Evolutionary conservation across 352 stramenopile species (phyloP), one percentile per base, ranked within the genome.

Genomic region (Pythium aquatile): DNA sequence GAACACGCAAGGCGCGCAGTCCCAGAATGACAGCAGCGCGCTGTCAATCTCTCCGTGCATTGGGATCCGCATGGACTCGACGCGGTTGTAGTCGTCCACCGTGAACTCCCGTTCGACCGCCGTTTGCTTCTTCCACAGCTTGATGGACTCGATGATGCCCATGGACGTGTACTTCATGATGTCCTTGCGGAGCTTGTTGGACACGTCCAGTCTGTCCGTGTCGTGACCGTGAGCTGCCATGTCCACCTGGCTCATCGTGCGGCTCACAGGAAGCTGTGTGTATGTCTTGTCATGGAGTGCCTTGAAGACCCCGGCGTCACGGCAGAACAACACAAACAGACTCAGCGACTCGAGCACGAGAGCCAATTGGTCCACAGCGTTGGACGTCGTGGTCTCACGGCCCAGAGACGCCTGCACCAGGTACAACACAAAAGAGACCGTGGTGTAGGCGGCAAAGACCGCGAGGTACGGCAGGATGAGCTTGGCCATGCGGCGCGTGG

Each of bases 81-180:
- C 74, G 40, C 72, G 66, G 49, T 77, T 87, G 69, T 93, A 94
- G 74, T 93, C 83, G 29, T 82, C 71, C 54, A 86, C 87, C n/a
- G 52, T 54, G 46, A 83, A 76, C 35, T 84, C 76, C 20, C 20
- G 20, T 24, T 24, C 20, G 20, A 24, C 20, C 20, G 20, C 0
- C 20, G 20, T 24, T 24, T 35, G 62, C 10, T 73, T 40, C 20
- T 87, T 77, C 17, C 77, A 76, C 57, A 82, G 73, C 39, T 83
- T 73, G 59, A 87, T 90, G 3, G 79, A 90, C 65, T 86, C 73
- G 63, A 88, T 84, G 52, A 95, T 93, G 3, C 84, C 86, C 72
- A 89, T 82, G 13, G 82, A 91, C 70, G 87, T 95, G 66, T 95
- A 95, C 67, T 85, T 85, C 86, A 95, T 93, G 60, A 95, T 76